Base-by-base conservation (phyloP, 495 filamentous ascomycete genomes). In the Penicillium riverlandense region DNA sequence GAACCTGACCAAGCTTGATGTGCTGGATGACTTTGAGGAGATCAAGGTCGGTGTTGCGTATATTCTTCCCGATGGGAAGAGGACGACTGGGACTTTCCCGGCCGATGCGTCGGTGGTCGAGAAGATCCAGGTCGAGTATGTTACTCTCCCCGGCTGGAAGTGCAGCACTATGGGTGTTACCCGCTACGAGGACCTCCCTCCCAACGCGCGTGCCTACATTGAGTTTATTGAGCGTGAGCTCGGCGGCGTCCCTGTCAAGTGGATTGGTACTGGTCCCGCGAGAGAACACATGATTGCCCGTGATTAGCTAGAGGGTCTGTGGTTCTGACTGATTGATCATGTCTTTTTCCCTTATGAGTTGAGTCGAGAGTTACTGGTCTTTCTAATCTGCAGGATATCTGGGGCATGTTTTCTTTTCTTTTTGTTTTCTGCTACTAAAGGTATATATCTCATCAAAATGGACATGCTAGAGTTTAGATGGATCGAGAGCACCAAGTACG, bases 1-100 rank as follows among this genome's bases (percentile, higher is more conserved):
- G 37, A 95, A 95, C 73, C 67, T 96, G 32, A 96, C 89, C 47
- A 96, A 90, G 61, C 82, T 94, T 44, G 88, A 94, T 60, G 74
- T 96, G 13, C 77, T 96, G 9, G 90, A 95, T 59, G 81, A 78
- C 35, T 88, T 95, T 61, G 71, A 80, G 28, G 80, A 84, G 57
- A 81, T 96, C 68, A 81, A 87, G 70, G 77, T 95, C 35, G 88
- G 80, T 6, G 74, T 82, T 12, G 81, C 75, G 2, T 96, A 95
- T 72, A 70, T 63, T 15, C 59, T 76, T 57, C 67, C 74, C 43
- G 55, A 74, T 48, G 73, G 78, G 31, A 76, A 72, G 41, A 49
- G 76, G 29, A 62, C 67, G 9, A 62, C 83, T 8, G 67, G 72
- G 30, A 70, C 69, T 8, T 85, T 88, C 69, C 86, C 86, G 33